Evolutionary conservation across 768 basidiomycete species (phyloP).

Genomic region (Coprinopsis cinerea): DNA sequence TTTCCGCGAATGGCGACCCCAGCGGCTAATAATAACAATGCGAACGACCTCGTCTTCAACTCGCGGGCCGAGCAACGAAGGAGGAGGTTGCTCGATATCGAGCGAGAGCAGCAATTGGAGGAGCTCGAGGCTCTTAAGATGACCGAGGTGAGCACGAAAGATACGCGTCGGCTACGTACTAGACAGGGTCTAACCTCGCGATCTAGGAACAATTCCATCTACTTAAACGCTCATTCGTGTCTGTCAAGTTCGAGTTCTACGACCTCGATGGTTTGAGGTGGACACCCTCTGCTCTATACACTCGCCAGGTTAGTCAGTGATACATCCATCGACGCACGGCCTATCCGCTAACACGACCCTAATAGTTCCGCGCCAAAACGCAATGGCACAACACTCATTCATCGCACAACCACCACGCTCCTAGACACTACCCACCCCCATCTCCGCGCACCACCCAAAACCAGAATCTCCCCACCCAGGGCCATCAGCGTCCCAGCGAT

Average conservation of each 20-base stretch:
- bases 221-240: conserved; percentile 39
- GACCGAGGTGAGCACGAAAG: conserved; percentile 41
- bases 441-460: too few relatives aligned
- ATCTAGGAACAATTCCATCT: conserved; percentile 34
- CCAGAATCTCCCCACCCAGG: too few relatives aligned
- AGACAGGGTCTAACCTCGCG: not conserved
- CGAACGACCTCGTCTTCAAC: conserved; percentile 10
- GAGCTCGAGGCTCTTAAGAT: conserved; percentile 52
- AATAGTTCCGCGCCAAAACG: not conserved
- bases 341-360: too few relatives aligned
- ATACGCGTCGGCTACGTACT: not conserved
- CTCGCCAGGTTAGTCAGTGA: conserved; percentile 18
- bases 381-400: too few relatives aligned
- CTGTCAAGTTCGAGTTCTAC: conserved; percentile 55
- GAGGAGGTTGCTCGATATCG: conserved; percentile 40
- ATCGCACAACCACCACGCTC: too few relatives aligned
- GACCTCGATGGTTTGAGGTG: conserved; percentile 57
- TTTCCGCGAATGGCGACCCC: not conserved
- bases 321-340: too few relatives aligned
- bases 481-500: too few relatives aligned
- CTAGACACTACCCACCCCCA: too few relatives aligned
- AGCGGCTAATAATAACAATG: not conserved
- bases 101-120: conserved; percentile 47
- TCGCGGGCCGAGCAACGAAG: conserved; percentile 43
- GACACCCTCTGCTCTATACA: conserved; percentile 32